Conservation (phyloP, 1,284 basidiomycete species). For the Irpex rosettiformis region DNA sequence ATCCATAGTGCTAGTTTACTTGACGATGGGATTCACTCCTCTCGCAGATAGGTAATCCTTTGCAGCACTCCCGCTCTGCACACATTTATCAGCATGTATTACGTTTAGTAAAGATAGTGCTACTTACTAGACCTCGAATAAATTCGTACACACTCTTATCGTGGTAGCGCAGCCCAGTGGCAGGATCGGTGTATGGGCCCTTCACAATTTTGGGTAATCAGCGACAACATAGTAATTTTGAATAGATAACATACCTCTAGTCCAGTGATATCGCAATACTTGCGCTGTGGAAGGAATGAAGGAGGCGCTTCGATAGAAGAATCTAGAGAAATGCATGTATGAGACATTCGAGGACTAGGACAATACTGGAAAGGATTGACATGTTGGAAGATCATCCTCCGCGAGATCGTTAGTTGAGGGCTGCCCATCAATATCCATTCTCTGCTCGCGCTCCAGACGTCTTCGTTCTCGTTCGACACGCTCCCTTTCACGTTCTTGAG, state of each 20-base stretch:
- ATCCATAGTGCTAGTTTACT: no score
- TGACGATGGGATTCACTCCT: slow-evolving; percentile 51
- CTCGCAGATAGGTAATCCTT: slow-evolving; percentile 48
- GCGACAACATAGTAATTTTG: background rate
- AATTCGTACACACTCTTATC: slow-evolving; percentile 85
- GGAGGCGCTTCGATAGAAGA: slow-evolving; percentile 84
- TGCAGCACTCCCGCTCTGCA: slow-evolving; percentile 42
- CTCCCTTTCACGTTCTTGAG: slow-evolving; percentile 73
- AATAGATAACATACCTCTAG: slow-evolving; percentile 52
- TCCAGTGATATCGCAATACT: slow-evolving; percentile 87
- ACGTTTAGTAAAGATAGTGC: background rate
- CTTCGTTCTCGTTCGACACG: slow-evolving; percentile 58
- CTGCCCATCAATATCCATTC: slow-evolving; percentile 39
- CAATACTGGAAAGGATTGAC: slow-evolving; percentile 36
- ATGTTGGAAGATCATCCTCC: slow-evolving; percentile 66
- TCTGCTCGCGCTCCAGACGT: slow-evolving; percentile 42
- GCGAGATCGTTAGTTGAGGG: slow-evolving; percentile 14
- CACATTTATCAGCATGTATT: background rate
- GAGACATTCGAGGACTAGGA: background rate
- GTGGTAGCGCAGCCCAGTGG: slow-evolving; percentile 78
- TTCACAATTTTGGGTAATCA: slow-evolving; percentile 23
- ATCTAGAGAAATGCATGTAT: slow-evolving; percentile 40
- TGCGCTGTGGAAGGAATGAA: slow-evolving; percentile 71
- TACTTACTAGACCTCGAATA: slow-evolving; percentile 71
- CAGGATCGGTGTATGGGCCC: slow-evolving; percentile 85